Evolutionary conservation across 495 filamentous ascomycete species (phyloP), one percentile per base, ranked within the genome.

Genomic region (Penicillium fimorum): DNA sequence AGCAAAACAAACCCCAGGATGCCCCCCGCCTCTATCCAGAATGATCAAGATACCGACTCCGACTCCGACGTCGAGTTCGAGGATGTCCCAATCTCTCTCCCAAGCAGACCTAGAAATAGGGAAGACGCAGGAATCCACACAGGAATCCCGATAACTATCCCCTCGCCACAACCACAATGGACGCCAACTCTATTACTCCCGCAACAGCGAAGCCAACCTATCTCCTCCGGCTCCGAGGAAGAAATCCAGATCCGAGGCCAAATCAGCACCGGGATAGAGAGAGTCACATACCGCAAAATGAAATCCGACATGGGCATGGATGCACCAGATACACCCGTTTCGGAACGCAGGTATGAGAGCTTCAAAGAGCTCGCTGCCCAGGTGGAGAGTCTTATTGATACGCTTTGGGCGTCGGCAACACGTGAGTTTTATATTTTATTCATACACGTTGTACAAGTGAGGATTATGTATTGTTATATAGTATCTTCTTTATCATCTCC

Each of bases 391-490:
- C 57, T 93, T 15, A 72, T 93, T 15, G 86, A 93, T 71, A 81
- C 92, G 11, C 69, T 96, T 8, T 96, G 92, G 92, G 76, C 87
- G 24, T 87, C 82, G 41, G 88, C 88, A 3, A 94, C 90, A 10
- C 90, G 90, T 94, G 78, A 58, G 90, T 64, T 64, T 57, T 56
- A 38, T 43, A 18, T 44, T 12, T 38, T 17, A 40, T 49, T 24
- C 47, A 30, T 12, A 2, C 38, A 42, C 40, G 8, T 20, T 22
- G 35, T 37, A 37, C 15, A n/a, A 46, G 5, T 15, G 13, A 45
- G 5, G 15, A 29, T 17, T 1, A 29, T 27, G 18, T 17, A 17
- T 17, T 46, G 13, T 7, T 24, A 43, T 43, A 20, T 25, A 6
- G 5, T 12, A 24, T 24, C 42, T 24, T 13, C 15, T 24, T 3